Base-by-base conservation (phyloP, 805 yeast species). In the Yamadazyma insecticola region DNA sequence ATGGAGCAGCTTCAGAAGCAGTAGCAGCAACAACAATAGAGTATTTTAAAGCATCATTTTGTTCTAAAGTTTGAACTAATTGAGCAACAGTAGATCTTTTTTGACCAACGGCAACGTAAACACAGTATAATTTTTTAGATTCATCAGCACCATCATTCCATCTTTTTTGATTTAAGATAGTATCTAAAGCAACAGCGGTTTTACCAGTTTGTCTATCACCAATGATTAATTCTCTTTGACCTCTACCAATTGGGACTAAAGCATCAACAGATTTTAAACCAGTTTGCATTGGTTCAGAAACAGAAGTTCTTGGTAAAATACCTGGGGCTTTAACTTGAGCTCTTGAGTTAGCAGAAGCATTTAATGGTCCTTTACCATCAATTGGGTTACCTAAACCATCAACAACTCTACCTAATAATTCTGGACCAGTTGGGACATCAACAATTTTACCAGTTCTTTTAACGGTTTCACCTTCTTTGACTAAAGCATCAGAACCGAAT, bases 121-220 rank as follows among this genome's bases (percentile, higher is more conserved):
- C 96, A 85, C 98, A 92, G 89, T 90, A 92, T 62, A 92, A 80
- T 76, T 92, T 92, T 83, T 92, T 92, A 64, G 80, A 69, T 80
- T 92, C 99, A 67, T 92, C 97, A 44, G 72, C 36, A 71, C 95
- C 96, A 55, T 75, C 68, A 81, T 92, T 92, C 95, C 97, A 87
- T 74, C 95, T 84, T 85, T 90, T 92, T 76, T 92, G 99, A 77
- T 92, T 92, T 63, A 92, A 81, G 63, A 92, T 92, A 73, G 99
- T 80, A 71, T 92, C 98, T 55, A 92, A 69, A 55, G 97, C 98
- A 57, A 92, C 96, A 48, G 97, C 96, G 63, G 98, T 92, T 80
- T 92, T 92, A 83, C 98, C 98, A 60, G 98, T 92, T 78, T 92
- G 98, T 80, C 98, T 90, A 73, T 90, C 98, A 82, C 98, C 98